Evolutionary conservation across 2,329 filamentous ascomycete genomes (phyloP).

Genomic region (Helicocarpus griseus): DNA sequence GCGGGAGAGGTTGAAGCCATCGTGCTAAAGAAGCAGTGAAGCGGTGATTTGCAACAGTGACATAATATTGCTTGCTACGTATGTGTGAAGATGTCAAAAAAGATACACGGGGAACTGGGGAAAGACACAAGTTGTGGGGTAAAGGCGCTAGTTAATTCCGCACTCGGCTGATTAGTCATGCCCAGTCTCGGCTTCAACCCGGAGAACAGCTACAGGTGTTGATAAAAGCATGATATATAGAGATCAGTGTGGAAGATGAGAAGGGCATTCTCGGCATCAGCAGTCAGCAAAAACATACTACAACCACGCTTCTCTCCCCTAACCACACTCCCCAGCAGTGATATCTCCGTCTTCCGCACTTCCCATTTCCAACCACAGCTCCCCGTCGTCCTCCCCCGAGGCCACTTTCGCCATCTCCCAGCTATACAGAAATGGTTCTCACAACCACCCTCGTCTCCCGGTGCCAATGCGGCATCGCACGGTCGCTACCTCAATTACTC

Average conservation of each 20-base stretch:
- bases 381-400: conserved; percentile 44
- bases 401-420: conserved; percentile 38
- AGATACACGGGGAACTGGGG: background rate
- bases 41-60: too few relatives aligned
- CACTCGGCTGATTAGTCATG: too few relatives aligned
- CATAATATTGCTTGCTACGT: background rate
- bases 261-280: background rate
- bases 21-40: background rate
- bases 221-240: too few relatives aligned
- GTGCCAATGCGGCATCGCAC: conserved; percentile 7
- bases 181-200: too few relatives aligned
- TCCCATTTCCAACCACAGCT: conserved; percentile 43
- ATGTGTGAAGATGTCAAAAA: background rate
- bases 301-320: conserved; percentile 13
- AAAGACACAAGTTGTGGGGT: too few relatives aligned
- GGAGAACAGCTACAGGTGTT: too few relatives aligned
- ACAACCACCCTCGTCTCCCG: conserved; percentile 25
- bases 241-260: too few relatives aligned
- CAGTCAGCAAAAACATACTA: background rate
- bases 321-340: conserved; percentile 18
- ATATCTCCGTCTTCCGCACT: conserved; percentile 42
- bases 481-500: conserved; percentile 26
- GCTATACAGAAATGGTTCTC: conserved; percentile 53
- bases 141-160: too few relatives aligned
- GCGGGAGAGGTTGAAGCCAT: background rate